Conservation (phyloP, 176 grass and related monocot species). For the Musa schizocarpa region DNA sequence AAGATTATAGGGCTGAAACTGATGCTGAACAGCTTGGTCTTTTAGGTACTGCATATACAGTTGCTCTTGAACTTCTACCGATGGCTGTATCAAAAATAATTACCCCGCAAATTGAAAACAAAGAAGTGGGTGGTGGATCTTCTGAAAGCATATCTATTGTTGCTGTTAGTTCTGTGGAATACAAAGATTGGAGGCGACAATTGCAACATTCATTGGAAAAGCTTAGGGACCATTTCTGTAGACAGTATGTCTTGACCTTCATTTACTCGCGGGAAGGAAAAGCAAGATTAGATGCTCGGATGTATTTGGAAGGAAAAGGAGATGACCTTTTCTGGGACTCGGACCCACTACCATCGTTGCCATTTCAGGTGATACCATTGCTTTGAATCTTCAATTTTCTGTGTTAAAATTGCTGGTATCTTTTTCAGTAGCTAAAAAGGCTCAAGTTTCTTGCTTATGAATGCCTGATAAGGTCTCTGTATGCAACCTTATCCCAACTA, state of each 20-base stretch:
- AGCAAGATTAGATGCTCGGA: slow-evolving; percentile 82
- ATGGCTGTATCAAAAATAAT: slow-evolving; percentile 65
- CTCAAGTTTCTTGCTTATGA: background rate
- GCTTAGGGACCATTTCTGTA: slow-evolving; percentile 91
- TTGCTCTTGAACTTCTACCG: slow-evolving; percentile 81
- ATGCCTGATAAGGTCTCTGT: background rate
- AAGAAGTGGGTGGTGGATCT: slow-evolving; percentile 42
- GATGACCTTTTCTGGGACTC: slow-evolving; percentile 73
- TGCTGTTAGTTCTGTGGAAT: slow-evolving; percentile 43
- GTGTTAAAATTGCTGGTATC: background rate
- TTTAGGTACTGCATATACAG: slow-evolving; percentile 59
- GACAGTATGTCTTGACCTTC: slow-evolving; percentile 90
- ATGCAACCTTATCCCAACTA: too few relatives aligned
- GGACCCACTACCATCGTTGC: slow-evolving; percentile 72
- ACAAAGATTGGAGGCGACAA: slow-evolving; percentile 87
- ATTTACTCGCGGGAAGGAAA: slow-evolving; percentile 93
- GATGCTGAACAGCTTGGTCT: slow-evolving; percentile 70
- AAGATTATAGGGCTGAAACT: slow-evolving; percentile 76
- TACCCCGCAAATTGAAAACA: slow-evolving; percentile 52
- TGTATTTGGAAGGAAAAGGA: slow-evolving; percentile 67
- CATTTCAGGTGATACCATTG: slow-evolving; percentile 80
- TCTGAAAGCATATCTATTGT: slow-evolving; percentile 44
- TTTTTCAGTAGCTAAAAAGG: background rate
- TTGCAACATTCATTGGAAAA: slow-evolving; percentile 82
- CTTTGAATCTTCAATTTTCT: slow-evolving; percentile 11